Evolutionary conservation across 495 filamentous ascomycete genomes (phyloP), one percentile per base, ranked within the genome.

Genomic region (Annulohypoxylon moriforme): DNA sequence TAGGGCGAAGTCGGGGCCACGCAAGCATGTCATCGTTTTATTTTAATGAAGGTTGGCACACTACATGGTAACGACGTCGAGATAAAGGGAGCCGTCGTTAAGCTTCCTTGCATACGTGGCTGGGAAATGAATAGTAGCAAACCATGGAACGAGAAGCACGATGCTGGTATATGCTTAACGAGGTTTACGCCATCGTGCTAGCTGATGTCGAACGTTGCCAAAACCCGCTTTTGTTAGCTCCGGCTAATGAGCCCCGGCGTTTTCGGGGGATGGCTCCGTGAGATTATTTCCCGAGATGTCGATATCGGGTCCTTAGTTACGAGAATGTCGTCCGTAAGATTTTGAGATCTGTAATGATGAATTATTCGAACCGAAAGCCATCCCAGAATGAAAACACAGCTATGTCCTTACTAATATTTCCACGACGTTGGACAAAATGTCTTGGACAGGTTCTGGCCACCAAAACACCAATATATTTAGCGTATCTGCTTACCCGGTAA

Each of bases 231-330:
- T 73, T 68, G 36, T 49, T 49, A 62, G 34, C 65, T 61, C 70
- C 65, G 70, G 70, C 70, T 73, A 73, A 73, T 68, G 65, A 65
- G 36, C 38, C 47, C 56, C 52, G 65, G 65, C 60, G 60, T 56
- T 47, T 57, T 64, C 64, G 65, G 69, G 59, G 60, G 46, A 6
- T 46, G 13, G 55, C 64, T 59, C 69, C 69, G 69, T 68, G 27
- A 46, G 20, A 56, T 68, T 2, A 25, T 46, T 60, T 64, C 47
- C 47, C 31, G 31, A 22, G 55, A 64, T 20, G 46, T 47, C 50
- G 31, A 11, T 52, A 27, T 64, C 24, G 42, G 69, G 63, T 13
- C 27, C 60, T n/a, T n/a, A n/a, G n/a, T n/a, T 3, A 29, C 36
- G 49, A 67, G 31, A 52, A 50, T 29, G 14, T 38, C 8, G 14